Evolutionary conservation across 805 yeast species (phyloP).

Genomic region (Kodamaea neixiangensis): DNA sequence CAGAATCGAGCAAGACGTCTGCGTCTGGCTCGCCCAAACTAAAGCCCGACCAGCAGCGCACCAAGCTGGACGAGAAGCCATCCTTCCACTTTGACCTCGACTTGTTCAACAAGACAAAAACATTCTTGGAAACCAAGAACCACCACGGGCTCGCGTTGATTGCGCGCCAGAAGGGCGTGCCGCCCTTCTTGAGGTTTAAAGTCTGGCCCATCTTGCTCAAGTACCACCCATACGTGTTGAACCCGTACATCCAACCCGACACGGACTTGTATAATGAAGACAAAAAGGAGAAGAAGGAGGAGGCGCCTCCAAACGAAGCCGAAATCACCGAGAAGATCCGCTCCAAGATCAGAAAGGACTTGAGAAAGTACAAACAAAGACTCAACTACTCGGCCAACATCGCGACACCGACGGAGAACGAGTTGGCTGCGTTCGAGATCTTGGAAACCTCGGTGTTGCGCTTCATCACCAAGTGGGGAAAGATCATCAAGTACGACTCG

Average conservation of each 20-base stretch:
- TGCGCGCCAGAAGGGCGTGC: conserved; percentile 83
- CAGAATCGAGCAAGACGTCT: background rate
- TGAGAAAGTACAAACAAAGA: conserved; percentile 59
- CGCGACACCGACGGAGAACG: conserved; percentile 41
- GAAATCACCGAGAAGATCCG: conserved; percentile 22
- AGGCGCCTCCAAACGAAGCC: background rate
- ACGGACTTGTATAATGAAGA: conserved; percentile 29
- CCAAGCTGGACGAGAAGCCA: conserved; percentile 14
- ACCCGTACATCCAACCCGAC: conserved; percentile 73
- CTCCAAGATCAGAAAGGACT: conserved; percentile 52
- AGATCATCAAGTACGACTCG: conserved; percentile 71
- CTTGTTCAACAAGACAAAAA: conserved; percentile 54
- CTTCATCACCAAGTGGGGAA: conserved; percentile 79
- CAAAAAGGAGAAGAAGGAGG: conserved; percentile 11
- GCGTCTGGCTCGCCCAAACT: background rate
- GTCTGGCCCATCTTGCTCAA: conserved; percentile 85
- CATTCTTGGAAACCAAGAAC: conserved; percentile 59
- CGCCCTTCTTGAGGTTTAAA: conserved; percentile 72
- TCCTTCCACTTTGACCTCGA: conserved; percentile 43
- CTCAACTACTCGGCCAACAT: conserved; percentile 30
- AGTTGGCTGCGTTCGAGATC: conserved; percentile 53
- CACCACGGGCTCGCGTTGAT: conserved; percentile 75
- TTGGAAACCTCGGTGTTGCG: conserved; percentile 61
- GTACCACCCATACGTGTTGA: conserved; percentile 80
- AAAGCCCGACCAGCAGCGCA: background rate